Base-by-base conservation (phyloP, 2,329 filamentous ascomycete species). In the Ceratocystis diversiconidia region DNA sequence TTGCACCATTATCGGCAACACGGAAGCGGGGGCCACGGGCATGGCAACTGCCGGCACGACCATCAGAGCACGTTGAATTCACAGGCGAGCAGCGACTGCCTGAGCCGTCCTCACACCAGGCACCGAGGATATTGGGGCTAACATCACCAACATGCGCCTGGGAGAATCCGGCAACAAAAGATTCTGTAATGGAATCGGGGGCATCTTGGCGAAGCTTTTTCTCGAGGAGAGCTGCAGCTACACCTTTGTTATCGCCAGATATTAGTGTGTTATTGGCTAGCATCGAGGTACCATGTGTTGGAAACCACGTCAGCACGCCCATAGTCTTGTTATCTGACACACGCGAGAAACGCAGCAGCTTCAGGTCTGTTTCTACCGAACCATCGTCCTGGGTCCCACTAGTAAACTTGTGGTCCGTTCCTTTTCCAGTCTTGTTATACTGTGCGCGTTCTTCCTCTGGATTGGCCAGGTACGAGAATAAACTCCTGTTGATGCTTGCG, bases 71-170 rank as follows among this genome's bases (percentile, higher is more conserved):
- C 0, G 91, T 94, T 75, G 90, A 95, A 72, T 92, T 92, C 70
- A 90, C 82, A 70, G 89, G 85, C 69, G 81, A 85, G 73, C 89
- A 94, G 75, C 82, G 77, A 69, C 84, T 74, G 22, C 85, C 87
- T 5, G 88, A 85, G 2, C 88, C 89, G 72, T 94, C 91, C 73
- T 96, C 91, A 70, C 92, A 96, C 78, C 85, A 95, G 1, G 92
- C 90, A 1, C 92, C 92, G 5, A 90, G 80, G 0, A 92, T 84
- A 70, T 96, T 96, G 1, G 92, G 92, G 1, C 87, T 89, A 0
- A 91, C 95, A 71, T 97, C 92, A 25, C 90, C 92, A 22, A 96
- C 90, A 69, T 87, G 96, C 10, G 92, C 85, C 73, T 96, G 92
- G 0, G 90, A 94, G 74, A 96, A 97, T 3, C 90, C 92, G 2